Evolutionary conservation across 306 rosid species (phyloP), one percentile per base, ranked within the genome.

Genomic region (Mimosa bimucronata): DNA sequence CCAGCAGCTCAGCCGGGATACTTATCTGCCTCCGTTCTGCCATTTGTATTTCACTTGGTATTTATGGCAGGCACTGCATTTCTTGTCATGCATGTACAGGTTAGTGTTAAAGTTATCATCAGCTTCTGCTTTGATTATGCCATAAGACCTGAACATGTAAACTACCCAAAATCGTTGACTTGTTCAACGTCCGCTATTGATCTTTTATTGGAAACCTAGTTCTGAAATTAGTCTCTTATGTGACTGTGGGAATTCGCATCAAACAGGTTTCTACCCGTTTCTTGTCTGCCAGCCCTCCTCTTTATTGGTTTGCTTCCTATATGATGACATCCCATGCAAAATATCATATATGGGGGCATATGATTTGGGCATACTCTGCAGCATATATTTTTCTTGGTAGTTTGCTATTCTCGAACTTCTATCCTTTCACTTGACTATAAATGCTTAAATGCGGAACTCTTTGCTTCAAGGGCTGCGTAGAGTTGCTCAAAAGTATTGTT

Each of bases 1-100:
- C 45, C 84, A 25, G 50, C 83, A 77, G 80, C 58, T 3, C 65
- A 46, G 78, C 67, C 40, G 2, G 96, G 98, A 77, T 89, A 86
- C 86, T 74, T 86, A 72, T 91, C 98, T 62, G 83, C 89, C 74
- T 85, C 88, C 52, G 93, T 88, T 77, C 95, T 95, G 55, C 98
- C 98, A 10, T 92, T 88, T 79, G 83, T 92, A 78, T 76, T 92
- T 25, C 98, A 95, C 81, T 74, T 89, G 90, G 98, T 88, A 77
- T 88, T 95, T 86, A 86, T 95, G 94, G 89, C 91, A 68, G 84
- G 88, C 77, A 89, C 92, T n/a, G 91, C 88, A 61, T 89, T 95
- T 81, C 76, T 95, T 81, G 90, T 95, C 87, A 90, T 90, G 98
- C 98, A 92, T 76, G 98, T 95, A 57, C 96, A 95, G 98, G 98